Conservation (phyloP, 345 rosid species). For the Lepidium africanum region DNA sequence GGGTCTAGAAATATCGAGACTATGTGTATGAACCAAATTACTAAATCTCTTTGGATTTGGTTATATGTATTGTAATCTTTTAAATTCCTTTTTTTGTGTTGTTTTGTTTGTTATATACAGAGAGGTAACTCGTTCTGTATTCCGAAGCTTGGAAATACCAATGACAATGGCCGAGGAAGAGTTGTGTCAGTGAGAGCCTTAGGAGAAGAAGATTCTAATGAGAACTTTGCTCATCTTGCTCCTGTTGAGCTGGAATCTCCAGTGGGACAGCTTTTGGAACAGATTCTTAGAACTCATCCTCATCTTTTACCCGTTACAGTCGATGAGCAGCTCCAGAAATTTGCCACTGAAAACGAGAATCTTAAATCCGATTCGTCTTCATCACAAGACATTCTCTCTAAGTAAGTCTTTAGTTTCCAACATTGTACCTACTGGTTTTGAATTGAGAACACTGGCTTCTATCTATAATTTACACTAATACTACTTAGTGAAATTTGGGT, state of each 20-base stretch:
- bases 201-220: slow-evolving; percentile 33
- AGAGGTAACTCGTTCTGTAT: slow-evolving; percentile 41
- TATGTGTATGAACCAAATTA: background rate
- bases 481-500: background rate
- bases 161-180: slow-evolving; percentile 39
- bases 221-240: slow-evolving; percentile 46
- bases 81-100: background rate
- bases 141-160: slow-evolving; percentile 39
- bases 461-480: background rate
- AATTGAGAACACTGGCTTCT: background rate
- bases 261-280: slow-evolving; percentile 70
- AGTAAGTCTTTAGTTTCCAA: slow-evolving; percentile 35
- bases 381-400: slow-evolving; percentile 54
- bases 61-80: background rate
- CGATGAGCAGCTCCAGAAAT: slow-evolving; percentile 85
- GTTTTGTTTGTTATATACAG: slow-evolving; percentile 23
- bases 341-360: slow-evolving; percentile 50
- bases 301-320: slow-evolving; percentile 73
- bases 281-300: slow-evolving; percentile 78
- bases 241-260: slow-evolving; percentile 79
- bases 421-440: background rate
- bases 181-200: slow-evolving; percentile 50
- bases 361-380: slow-evolving; percentile 34
- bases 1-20: background rate
- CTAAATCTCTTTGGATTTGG: background rate